Evolutionary conservation across 495 filamentous ascomycete species (phyloP).

Genomic region (Penicillium cosmopolitanum): DNA sequence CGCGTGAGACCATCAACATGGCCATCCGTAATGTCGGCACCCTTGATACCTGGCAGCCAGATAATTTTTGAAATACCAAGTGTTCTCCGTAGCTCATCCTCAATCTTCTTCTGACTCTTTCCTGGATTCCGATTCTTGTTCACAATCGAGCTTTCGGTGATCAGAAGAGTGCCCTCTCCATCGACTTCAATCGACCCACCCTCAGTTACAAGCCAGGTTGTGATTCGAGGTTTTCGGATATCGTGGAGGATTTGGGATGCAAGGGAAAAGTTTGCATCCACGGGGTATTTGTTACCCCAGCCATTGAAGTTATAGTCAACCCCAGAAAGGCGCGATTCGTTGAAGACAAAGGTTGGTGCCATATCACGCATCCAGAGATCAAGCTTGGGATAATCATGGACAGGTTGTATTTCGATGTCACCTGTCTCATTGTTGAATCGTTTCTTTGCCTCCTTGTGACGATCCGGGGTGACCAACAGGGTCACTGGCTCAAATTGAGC

Average conservation of each 20-base stretch:
- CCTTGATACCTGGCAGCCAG: slow-evolving; percentile 28
- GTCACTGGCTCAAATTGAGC: neutral
- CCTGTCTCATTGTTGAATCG: neutral
- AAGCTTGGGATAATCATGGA: neutral
- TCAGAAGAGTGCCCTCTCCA: slow-evolving; percentile 32
- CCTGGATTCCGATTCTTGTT: slow-evolving; percentile 27
- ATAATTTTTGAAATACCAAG: slow-evolving; percentile 29
- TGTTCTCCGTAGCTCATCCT: slow-evolving; percentile 21
- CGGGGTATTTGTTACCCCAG: neutral
- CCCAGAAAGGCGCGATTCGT: neutral
- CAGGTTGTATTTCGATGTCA: neutral
- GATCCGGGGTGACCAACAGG: neutral
- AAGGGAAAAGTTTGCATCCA: neutral
- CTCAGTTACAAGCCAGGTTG: slow-evolving; percentile 11
- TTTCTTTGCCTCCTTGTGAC: neutral
- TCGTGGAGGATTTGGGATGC: neutral
- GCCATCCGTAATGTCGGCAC: slow-evolving; percentile 27
- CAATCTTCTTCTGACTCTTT: slow-evolving; percentile 15
- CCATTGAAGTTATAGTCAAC: neutral
- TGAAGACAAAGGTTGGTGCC: neutral
- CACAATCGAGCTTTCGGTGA: slow-evolving; percentile 31
- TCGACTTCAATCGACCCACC: slow-evolving; percentile 32
- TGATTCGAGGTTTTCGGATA: neutral
- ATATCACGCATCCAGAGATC: neutral
- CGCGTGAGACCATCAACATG: slow-evolving; percentile 28